Percentiles rank a stretch among this genome's conserved stretches.
phyloP scores from a whole-genome alignment of 2,329 filamentous ascomycete genomes.

The Periconia sp. region DNA sequence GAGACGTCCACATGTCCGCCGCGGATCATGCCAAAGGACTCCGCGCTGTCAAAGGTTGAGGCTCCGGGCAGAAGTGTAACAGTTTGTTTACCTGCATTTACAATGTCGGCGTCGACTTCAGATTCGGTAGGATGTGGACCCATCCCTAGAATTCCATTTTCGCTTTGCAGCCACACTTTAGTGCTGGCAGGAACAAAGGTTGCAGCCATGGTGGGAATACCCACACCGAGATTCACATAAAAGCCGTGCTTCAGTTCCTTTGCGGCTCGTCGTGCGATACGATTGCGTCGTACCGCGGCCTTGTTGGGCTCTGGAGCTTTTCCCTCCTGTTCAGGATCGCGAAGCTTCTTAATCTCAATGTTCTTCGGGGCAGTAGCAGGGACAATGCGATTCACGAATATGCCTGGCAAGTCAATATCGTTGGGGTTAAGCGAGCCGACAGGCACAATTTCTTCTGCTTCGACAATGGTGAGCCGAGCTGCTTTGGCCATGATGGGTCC shows the following conservation, averaged over 20 bases:
- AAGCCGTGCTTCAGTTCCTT: constrained; percentile 95
- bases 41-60: constrained; percentile 81
- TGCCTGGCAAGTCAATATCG: constrained; percentile 83
- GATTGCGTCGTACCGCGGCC: constrained; percentile 62
- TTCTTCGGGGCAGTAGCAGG: constrained; percentile 78
- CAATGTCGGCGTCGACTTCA: constrained; percentile 81
- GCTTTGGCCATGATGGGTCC: constrained; percentile 77
- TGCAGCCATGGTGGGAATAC: constrained; percentile 90
- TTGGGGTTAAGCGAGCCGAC: constrained; percentile 84
- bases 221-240: constrained; percentile 91
- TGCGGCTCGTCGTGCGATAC: constrained; percentile 81
- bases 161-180: constrained; percentile 69
- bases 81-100: constrained; percentile 94
- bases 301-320: constrained; percentile 18
- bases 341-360: constrained; percentile 65
- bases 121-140: constrained; percentile 62
- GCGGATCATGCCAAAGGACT: constrained; percentile 93
- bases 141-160: constrained; percentile 55
- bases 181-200: constrained; percentile 66
- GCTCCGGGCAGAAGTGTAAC: constrained; percentile 84
- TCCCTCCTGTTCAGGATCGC: constrained; percentile 18
- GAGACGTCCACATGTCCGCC: constrained; percentile 85
- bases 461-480: constrained; percentile 88
- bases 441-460: constrained; percentile 93
- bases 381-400: constrained; percentile 90